Conservation (phyloP, 805 yeast species). For the Scheffersomyces lignosus region DNA sequence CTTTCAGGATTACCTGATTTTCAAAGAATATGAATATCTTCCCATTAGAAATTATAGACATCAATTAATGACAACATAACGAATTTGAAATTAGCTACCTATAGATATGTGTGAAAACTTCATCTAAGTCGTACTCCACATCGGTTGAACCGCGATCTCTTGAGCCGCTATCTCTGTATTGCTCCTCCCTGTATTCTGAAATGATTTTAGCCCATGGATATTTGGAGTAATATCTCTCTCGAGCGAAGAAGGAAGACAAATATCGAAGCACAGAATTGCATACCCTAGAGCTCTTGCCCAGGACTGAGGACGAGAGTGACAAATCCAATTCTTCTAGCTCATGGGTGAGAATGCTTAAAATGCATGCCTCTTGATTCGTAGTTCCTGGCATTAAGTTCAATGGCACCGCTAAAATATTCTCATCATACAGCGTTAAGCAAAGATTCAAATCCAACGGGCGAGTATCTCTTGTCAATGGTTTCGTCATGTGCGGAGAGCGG, state of each 20-base stretch:
- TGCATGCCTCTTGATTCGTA: constrained; percentile 9
- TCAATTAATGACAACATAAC: background rate
- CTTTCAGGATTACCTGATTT: constrained; percentile 5
- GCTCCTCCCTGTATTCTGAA: background rate
- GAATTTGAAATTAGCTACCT: background rate
- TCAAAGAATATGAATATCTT: too few relatives aligned
- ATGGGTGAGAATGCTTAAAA: constrained; percentile 15
- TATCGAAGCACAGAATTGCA: background rate
- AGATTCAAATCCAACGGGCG: constrained; percentile 8
- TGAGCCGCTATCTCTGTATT: background rate
- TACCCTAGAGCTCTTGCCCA: background rate
- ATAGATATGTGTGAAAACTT: constrained; percentile 2
- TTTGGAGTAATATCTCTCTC: constrained; percentile 7
- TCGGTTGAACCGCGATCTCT: too few relatives aligned
- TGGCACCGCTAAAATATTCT: constrained; percentile 12
- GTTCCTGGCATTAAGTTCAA: constrained; percentile 7
- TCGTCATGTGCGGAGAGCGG: constrained; percentile 11
- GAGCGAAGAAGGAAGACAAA: background rate
- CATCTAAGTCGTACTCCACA: constrained; percentile 5
- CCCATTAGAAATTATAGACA: too few relatives aligned
- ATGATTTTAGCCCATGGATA: constrained; percentile 16
- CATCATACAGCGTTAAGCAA: too few relatives aligned
- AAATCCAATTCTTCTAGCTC: constrained; percentile 10
- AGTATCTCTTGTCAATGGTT: constrained; percentile 9
- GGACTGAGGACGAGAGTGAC: background rate